Conservation (phyloP, 257 asterid genomes). For the Forsythia viridissima region DNA sequence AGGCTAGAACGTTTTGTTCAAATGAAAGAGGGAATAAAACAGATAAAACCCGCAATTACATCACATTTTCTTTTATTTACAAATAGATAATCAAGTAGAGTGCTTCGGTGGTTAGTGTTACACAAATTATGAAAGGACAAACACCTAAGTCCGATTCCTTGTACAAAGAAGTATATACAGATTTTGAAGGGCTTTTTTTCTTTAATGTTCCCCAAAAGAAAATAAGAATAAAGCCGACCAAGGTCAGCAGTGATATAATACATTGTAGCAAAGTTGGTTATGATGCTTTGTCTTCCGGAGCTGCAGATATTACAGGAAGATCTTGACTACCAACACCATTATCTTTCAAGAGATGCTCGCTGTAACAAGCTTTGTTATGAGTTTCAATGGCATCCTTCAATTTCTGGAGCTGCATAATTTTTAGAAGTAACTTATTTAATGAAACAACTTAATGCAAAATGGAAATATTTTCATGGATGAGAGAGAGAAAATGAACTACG, state of each 20-base stretch:
- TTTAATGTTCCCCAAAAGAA: background rate
- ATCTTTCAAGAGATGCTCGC: conserved; percentile 20
- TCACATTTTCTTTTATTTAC: conserved; percentile 8
- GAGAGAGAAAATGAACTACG: background rate
- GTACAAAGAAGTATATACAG: conserved; percentile 14
- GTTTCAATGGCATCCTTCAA: conserved; percentile 57
- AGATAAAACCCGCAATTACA: conserved; percentile 17
- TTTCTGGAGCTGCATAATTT: conserved; percentile 59
- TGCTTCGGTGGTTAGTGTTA: background rate
- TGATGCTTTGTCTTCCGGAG: conserved; percentile 22
- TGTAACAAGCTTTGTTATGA: conserved; percentile 32
- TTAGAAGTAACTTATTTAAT: conserved; percentile 12
- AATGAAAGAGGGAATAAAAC: conserved; percentile 34
- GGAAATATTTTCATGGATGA: background rate
- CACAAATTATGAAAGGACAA: conserved; percentile 6
- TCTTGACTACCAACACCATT: conserved; percentile 27
- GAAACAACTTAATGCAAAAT: background rate
- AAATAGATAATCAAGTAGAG: conserved; percentile 7
- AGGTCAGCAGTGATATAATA: background rate
- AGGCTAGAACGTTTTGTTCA: background rate
- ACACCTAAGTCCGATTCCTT: background rate
- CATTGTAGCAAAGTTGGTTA: background rate
- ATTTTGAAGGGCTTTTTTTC: background rate
- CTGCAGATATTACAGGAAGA: conserved; percentile 25
- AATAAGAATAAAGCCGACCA: background rate